Base-by-base conservation (phyloP, 176 grass and related monocot species). In the Aegilops bicornis region DNA sequence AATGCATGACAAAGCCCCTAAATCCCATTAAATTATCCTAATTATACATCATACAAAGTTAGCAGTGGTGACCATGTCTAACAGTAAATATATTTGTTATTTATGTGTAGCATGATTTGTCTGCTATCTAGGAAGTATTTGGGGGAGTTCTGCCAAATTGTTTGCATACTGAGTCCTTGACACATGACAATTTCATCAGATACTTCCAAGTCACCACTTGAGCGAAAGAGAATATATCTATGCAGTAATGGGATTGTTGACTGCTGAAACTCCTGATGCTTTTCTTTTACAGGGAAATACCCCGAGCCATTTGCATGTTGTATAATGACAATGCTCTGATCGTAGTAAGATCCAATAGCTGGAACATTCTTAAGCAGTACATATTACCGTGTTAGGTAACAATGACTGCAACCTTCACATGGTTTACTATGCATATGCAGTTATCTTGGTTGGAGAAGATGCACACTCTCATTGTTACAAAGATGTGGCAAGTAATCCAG, bases 201-300 rank as follows among this genome's bases (percentile, higher is more conserved):
- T 86, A 31, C 40, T 60, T 79, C 82, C 62, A 82, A 50, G n/a
- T 82, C n/a, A 81, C 27, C 29, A 71, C 81, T 50, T 69, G 29
- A 77, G 25, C 39, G 63, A 86, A 82, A 77, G 27, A 89, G 40
- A 86, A 72, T 40, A 86, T 71, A 19, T 70, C 47, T 86, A 78
- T 63, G 73, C 16, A 31, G 31, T n/a, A 15, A 67, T 77, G 52
- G 39, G 15, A 82, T 71, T 71, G 78, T 29, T 77, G 64, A 43
- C 20, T 59, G 36, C 48, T 82, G 71, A 37, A 69, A 86, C 19
- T 65, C 33, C 30, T 35, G 30, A 50, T 69, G 32, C 43, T 75
- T 69, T 29, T 43, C 43, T 76, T 65, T 61, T 25, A 24, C 16
- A 10, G 23, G 56, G 58, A 84, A 75, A 86, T 58, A 8, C 11